Base-by-base conservation (phyloP, 768 basidiomycete genomes). In the Termitomyces titanicus region DNA sequence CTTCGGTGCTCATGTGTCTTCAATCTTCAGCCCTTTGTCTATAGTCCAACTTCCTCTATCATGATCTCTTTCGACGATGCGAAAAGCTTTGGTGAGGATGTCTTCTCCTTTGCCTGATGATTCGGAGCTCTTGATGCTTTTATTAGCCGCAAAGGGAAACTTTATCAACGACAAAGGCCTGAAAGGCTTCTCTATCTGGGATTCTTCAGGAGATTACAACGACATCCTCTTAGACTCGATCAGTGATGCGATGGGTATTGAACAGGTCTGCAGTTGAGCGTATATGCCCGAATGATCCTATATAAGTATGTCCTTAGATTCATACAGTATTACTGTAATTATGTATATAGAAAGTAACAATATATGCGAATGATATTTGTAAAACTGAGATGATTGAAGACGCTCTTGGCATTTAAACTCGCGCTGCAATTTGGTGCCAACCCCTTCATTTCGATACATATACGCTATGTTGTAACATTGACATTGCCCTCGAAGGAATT, bases 11-110 rank as follows among this genome's bases (percentile, higher is more conserved):
- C 29, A 50, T 42, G 18, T 11, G 40, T 9, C 11, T 29, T 50
- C 7, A 43, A 34, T 53, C 17, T 43, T 5, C 59, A 90, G 86
- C 83, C 88, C 0, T 88, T 79, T 54, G 78, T 91, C 17, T 91
- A 89, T 68, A 76, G 86, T 63, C 52, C 74, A 4, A 72, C 65
- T 1, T 72, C 74, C 0, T 65, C 82, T 35, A 73, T 81, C 27
- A 76, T 88, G 79, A 75, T 91, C 22, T 84, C 89, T 2, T 92
- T 76, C 56, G 89, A 92, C 57, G 76, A 90, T 54, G 70, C 81
- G 0, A 64, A 69, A 29, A 85, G 87, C 13, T 86, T 89, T 57
- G 67, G 80, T 78, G 61, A 11, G 44, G 49, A 15, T 25, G 2
- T 35, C 40, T 2, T 0, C 44, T 33, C 18, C 10, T 6, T 17